A percentile compares a stretch with the other conserved stretches of the same genome.
phyloP scores from a whole-genome alignment of 768 basidiomycete species.

The Filobasidium floriforme region DNA sequence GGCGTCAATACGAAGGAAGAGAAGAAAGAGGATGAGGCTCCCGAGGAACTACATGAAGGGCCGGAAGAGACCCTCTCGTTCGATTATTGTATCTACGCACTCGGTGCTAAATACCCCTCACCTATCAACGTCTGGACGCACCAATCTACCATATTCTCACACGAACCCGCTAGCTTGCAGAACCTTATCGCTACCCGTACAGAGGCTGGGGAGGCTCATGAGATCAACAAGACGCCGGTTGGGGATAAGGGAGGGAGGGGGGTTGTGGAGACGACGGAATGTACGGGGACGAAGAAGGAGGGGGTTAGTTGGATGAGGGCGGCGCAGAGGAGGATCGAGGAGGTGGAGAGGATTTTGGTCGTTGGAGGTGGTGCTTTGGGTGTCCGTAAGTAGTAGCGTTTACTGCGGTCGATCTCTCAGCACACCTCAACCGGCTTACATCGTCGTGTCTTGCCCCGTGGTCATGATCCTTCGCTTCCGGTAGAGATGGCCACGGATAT shows the following conservation, averaged over 20 bases:
- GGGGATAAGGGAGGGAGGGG: not conserved
- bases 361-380: conserved; percentile 48
- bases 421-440: not conserved
- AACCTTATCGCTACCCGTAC: not conserved
- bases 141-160: not conserved
- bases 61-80: conserved; percentile 36
- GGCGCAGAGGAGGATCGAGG: conserved; percentile 33
- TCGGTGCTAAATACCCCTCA: conserved; percentile 39
- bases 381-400: conserved; percentile 41
- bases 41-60: conserved; percentile 24
- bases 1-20: no score
- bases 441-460: no score
- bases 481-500: conserved; percentile 46
- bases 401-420: no score
- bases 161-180: not conserved
- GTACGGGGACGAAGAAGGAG: conserved; percentile 36
- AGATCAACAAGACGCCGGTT: not conserved
- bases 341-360: conserved; percentile 40
- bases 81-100: conserved; percentile 42
- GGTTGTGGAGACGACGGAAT: not conserved
- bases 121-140: conserved; percentile 41
- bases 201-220: not conserved
- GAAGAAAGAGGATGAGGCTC: conserved; percentile 2
- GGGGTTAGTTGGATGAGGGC: conserved; percentile 41
- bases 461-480: not conserved